phyloP scores from a whole-genome alignment of 768 basidiomycete genomes.

The Hortiboletus campestris region DNA sequence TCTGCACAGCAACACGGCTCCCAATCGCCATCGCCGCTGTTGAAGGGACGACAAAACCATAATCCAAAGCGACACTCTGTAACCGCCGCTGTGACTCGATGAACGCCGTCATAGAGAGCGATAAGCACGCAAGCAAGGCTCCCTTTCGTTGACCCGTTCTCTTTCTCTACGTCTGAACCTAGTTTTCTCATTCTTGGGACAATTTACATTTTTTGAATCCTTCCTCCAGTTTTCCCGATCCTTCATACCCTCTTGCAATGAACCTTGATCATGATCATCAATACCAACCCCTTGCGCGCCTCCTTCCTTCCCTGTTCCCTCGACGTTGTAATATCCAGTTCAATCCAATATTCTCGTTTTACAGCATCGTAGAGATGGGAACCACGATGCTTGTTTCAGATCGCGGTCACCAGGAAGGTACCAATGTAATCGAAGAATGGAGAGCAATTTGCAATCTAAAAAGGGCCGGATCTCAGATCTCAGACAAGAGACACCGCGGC shows the following conservation, averaged over 20 bases:
- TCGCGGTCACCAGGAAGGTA: constrained; percentile 5
- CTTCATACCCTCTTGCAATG: constrained; percentile 22
- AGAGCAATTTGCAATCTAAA: constrained; percentile 19
- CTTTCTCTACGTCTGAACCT: constrained; percentile 7
- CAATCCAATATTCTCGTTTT: constrained; percentile 7
- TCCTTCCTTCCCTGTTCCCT: not conserved
- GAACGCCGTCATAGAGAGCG: constrained; percentile 17
- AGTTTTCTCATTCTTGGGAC: constrained; percentile 1
- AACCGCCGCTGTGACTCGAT: constrained; percentile 25
- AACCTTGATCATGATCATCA: constrained; percentile 12
- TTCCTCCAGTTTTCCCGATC: not conserved
- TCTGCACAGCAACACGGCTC: constrained; percentile 23
- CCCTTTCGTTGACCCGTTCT: not conserved
- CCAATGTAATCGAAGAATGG: constrained; percentile 18
- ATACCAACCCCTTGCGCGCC: constrained; percentile 13
- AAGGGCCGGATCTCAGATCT: constrained; percentile 10
- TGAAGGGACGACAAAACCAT: constrained; percentile 27
- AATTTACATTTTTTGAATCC: constrained; percentile 12
- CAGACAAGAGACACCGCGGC: constrained; percentile 28
- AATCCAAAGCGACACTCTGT: constrained; percentile 28
- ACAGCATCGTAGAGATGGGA: constrained; percentile 6
- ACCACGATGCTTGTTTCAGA: constrained; percentile 14
- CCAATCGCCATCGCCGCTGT: constrained; percentile 23
- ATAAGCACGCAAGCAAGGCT: constrained; percentile 12
- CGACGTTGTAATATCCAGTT: constrained; percentile 20